Percentiles rank a stretch among this genome's conserved stretches.
Conservation (phyloP, 1,139 yeast species). For the Scheffersomyces segobiensis region DNA sequence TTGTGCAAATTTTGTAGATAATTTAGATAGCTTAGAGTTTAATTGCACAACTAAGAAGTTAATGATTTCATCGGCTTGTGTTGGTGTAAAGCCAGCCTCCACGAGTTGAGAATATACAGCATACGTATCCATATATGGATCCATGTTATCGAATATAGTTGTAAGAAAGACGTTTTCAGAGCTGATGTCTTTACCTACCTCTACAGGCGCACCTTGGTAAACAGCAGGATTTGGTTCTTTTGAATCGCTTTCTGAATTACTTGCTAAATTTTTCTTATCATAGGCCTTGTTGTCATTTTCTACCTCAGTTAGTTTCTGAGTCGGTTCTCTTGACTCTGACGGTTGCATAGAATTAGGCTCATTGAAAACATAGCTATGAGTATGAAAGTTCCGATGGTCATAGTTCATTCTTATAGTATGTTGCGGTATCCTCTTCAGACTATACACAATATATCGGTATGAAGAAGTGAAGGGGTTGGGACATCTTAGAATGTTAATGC, state of each 20-base stretch:
- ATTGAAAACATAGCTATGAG: background rate
- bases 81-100: conserved; percentile 50
- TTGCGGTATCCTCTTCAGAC: background rate
- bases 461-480: background rate
- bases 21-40: conserved; percentile 54
- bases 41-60: conserved; percentile 50
- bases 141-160: conserved; percentile 38
- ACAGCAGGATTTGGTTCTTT: background rate
- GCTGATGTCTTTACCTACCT: background rate
- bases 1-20: conserved; percentile 62
- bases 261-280: background rate
- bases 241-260: background rate
- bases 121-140: conserved; percentile 55
- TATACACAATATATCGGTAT: background rate
- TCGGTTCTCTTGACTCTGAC: background rate
- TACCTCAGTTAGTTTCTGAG: background rate
- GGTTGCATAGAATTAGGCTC: background rate
- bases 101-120: conserved; percentile 41
- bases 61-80: conserved; percentile 56
- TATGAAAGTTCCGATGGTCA: background rate
- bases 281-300: background rate
- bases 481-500: background rate
- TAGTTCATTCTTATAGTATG: background rate
- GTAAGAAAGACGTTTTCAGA: conserved; percentile 12
- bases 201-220: background rate